Evolutionary conservation across 2,329 filamentous ascomycete genomes (phyloP).

Genomic region (Aspergillus pseudoglaucus): DNA sequence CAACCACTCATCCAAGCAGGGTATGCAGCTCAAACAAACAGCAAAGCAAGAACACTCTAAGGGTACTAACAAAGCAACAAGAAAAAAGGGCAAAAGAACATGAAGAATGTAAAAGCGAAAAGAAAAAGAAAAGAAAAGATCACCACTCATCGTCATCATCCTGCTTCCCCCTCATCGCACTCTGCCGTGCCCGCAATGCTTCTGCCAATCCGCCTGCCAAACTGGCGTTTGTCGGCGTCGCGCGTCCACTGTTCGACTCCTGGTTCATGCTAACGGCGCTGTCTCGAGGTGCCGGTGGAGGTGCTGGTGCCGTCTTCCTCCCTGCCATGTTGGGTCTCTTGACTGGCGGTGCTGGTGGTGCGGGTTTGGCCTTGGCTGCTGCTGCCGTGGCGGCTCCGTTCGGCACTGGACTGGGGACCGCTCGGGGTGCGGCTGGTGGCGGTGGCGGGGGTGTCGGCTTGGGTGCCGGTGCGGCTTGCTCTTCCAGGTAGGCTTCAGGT

Average conservation of each 20-base stretch:
- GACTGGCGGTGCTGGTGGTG: conserved; percentile 68
- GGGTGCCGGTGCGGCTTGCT: conserved; percentile 52
- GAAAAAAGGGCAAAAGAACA: conserved; percentile 8
- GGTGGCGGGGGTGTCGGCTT: conserved; percentile 53
- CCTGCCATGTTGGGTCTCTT: conserved; percentile 66
- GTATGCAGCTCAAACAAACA: conserved; percentile 1
- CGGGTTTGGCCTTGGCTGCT: conserved; percentile 55
- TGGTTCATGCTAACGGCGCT: conserved; percentile 44
- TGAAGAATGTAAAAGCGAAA: conserved; percentile 5
- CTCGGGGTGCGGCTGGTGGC: conserved; percentile 40
- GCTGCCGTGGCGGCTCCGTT: conserved; percentile 37
- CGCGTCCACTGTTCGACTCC: conserved; percentile 60
- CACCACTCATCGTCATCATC: conserved; percentile 68
- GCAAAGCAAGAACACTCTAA: conserved; percentile 9
- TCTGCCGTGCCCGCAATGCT: conserved; percentile 69
- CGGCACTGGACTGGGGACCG: conserved; percentile 59
- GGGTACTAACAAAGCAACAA: conserved; percentile 10
- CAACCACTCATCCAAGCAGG: neutral
- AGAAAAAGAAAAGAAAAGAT: conserved; percentile 9
- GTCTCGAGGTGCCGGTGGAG: conserved; percentile 63
- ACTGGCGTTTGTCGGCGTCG: conserved; percentile 61
- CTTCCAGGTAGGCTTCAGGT: conserved; percentile 88
- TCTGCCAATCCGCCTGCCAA: conserved; percentile 69
- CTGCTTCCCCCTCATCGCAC: conserved; percentile 64
- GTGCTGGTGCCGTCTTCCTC: conserved; percentile 65